Percentiles rank a stretch among this genome's conserved stretches.
Conservation (phyloP, 352 stramenopile species). For the Globisporangium apiculatum region DNA sequence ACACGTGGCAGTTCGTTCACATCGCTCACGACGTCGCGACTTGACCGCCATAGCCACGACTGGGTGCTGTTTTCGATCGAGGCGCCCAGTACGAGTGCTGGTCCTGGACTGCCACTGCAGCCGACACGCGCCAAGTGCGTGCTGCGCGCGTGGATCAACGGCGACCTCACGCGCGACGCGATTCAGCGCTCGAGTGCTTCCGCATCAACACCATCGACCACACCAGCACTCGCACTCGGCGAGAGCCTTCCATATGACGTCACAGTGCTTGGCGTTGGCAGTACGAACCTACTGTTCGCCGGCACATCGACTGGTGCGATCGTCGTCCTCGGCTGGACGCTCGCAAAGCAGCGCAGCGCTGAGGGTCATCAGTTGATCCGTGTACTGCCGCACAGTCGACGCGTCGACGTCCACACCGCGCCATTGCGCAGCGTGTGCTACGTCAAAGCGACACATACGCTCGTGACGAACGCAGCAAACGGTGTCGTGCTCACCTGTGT, state of each 20-base stretch:
- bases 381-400: slow-evolving; percentile 20
- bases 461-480: slow-evolving; percentile 35
- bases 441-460: slow-evolving; percentile 12
- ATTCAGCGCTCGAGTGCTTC: slow-evolving; percentile 11
- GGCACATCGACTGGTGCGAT: slow-evolving; percentile 37
- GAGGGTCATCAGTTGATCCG: slow-evolving; percentile 20
- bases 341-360: slow-evolving; percentile 13
- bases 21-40: slow-evolving; percentile 19
- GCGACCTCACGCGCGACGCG: slow-evolving; percentile 32
- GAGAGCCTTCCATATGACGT: slow-evolving; percentile 26
- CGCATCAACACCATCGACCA: not conserved
- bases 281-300: slow-evolving; percentile 33
- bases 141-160: slow-evolving; percentile 55
- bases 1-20: slow-evolving; percentile 16
- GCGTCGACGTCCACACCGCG: slow-evolving; percentile 44
- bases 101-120: too few species aligned
- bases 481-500: slow-evolving; percentile 39
- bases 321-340: slow-evolving; percentile 41
- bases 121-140: slow-evolving; percentile 4
- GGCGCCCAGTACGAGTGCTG: slow-evolving; percentile 6
- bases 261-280: slow-evolving; percentile 34
- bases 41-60: slow-evolving; percentile 38
- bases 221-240: slow-evolving; percentile 3
- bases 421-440: slow-evolving; percentile 39
- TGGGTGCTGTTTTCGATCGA: slow-evolving; percentile 52